These are phyloP conservation scores for Symbiotaphrina buchneri DNA, from an alignment of 495 filamentous ascomycete genomes.

Conservation along the genomic window DNA sequence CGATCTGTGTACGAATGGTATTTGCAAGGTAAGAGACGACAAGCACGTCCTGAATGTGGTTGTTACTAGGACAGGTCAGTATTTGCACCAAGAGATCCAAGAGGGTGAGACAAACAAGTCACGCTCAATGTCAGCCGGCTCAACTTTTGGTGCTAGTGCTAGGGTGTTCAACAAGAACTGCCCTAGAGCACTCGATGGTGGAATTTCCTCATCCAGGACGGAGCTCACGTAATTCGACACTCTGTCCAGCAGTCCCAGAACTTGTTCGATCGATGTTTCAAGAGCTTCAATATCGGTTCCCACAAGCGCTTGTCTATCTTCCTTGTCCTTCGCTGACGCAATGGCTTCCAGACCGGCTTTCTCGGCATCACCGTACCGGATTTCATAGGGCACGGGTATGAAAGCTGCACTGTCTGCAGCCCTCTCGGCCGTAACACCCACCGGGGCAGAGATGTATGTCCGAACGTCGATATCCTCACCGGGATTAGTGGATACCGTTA, in stretches of 20 bases:
- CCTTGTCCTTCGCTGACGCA: slow-evolving; percentile 53
- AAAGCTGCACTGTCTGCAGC: slow-evolving; percentile 89
- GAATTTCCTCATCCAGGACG: slow-evolving; percentile 45
- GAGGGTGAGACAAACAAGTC: slow-evolving; percentile 46
- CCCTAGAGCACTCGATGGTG: slow-evolving; percentile 63
- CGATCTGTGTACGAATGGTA: slow-evolving; percentile 97
- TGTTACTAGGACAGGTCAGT: slow-evolving; percentile 37
- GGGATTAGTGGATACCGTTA: slow-evolving; percentile 76
- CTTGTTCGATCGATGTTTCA: slow-evolving; percentile 62
- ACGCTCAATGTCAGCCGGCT: slow-evolving; percentile 65
- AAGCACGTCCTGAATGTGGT: slow-evolving; percentile 95
- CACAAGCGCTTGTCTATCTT: slow-evolving; percentile 45
- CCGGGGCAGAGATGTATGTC: slow-evolving; percentile 84
- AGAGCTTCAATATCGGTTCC: slow-evolving; percentile 74
- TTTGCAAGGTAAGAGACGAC: slow-evolving; percentile 94
- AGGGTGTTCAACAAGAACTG: slow-evolving; percentile 87
- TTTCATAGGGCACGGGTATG: slow-evolving; percentile 85
- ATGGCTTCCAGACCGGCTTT: slow-evolving; percentile 80
- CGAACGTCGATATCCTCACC: slow-evolving; percentile 66
- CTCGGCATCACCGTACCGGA: slow-evolving; percentile 77
- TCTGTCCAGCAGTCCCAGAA: slow-evolving; percentile 69
- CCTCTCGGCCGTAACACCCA: slow-evolving; percentile 84
- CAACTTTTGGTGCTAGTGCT: slow-evolving; percentile 82
- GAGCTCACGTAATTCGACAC: slow-evolving; percentile 74
- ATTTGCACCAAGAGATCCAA: slow-evolving; percentile 1